Conservation (phyloP, 2,329 filamentous ascomycete genomes). For the Zymoseptoria ardabiliae region DNA sequence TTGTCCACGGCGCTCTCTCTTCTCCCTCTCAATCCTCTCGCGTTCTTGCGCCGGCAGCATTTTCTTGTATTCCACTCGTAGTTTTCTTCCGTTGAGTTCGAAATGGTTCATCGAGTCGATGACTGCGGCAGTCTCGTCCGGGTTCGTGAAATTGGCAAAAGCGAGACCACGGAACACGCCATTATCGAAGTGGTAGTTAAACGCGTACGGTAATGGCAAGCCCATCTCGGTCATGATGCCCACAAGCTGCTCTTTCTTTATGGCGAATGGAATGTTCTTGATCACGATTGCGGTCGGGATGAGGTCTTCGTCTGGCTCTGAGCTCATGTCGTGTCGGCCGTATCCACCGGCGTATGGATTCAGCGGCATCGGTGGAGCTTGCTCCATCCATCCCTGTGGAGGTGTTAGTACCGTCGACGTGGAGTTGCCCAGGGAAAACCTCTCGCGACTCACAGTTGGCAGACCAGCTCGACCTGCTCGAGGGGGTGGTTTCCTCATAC, state of each 20-base stretch:
- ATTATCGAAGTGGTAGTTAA: slow-evolving; percentile 95
- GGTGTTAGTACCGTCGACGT: slow-evolving; percentile 9
- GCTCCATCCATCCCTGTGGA: slow-evolving; percentile 56
- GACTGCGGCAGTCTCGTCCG: slow-evolving; percentile 85
- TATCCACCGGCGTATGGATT: slow-evolving; percentile 40
- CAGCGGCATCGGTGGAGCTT: slow-evolving; percentile 39
- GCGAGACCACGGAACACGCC: slow-evolving; percentile 92
- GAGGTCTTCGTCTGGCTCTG: slow-evolving; percentile 68
- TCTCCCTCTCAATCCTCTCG: slow-evolving; percentile 93
- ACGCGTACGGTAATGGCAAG: slow-evolving; percentile 90
- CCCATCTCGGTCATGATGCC: slow-evolving; percentile 90
- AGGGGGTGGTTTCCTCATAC: slow-evolving; percentile 43
- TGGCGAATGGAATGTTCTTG: slow-evolving; percentile 98
- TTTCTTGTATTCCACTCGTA: slow-evolving; percentile 98
- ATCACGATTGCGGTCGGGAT: slow-evolving; percentile 98
- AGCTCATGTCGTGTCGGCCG: slow-evolving; percentile 39
- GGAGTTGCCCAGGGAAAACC: neutral
- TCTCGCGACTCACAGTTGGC: slow-evolving; percentile 59
- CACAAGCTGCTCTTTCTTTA: slow-evolving; percentile 92
- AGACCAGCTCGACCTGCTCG: slow-evolving; percentile 54
- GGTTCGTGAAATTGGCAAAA: slow-evolving; percentile 96
- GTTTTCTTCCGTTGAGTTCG: slow-evolving; percentile 86
- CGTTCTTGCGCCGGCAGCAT: slow-evolving; percentile 94
- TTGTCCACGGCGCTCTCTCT: slow-evolving; percentile 90
- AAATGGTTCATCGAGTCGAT: slow-evolving; percentile 94